Evolutionary conservation across 805 yeast species (phyloP), one percentile per base, ranked within the genome.

Genomic region (Saccharomycopsis capsularis): DNA sequence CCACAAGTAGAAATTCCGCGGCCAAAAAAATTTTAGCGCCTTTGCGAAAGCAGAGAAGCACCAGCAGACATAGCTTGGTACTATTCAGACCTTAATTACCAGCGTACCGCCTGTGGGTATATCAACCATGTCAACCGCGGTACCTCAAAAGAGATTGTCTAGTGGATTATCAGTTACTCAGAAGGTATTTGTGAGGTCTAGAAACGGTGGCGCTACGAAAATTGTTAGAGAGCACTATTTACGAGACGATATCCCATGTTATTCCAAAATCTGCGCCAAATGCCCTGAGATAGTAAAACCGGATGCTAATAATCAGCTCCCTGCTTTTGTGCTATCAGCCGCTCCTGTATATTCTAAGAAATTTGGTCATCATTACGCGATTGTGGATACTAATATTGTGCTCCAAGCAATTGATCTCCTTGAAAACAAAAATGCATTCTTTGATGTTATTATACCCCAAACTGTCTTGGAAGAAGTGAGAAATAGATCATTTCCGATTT

Each of bases 371-470:
- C 98, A 93, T 62, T 93, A 93, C 59, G 70, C 84, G 6, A 78
- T 93, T 0, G 63, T 90, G 6, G 99, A 93, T 63, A 88, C 98
- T 2, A 91, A 93, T 60, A 82, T 93, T 55, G 82, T 85, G 1
- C 68, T 93, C 53, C 85, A 82, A 61, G 91, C 95, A 4, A 91
- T 93, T 54, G 99, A 93, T 64, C 68, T 93, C 51, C 68, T 93
- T 48, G 99, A 93, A 64, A 82, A 79, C 58, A 72, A 73, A 19
- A 73, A 76, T 27, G 82, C 85, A 47, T 86, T 93, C 60, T 82
- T 75, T 59, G 98, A 93, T 65, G 96, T 90, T 16, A 82, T 93
- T 49, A 69, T 93, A n/a, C 96, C 98, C 1, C 99, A 93, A 63
- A 85, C 95, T 4, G 97, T 88, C 2, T 70, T 93, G 32, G 97